Base-by-base conservation (phyloP, 306 rosid species). In the Begonia masoniana region DNA sequence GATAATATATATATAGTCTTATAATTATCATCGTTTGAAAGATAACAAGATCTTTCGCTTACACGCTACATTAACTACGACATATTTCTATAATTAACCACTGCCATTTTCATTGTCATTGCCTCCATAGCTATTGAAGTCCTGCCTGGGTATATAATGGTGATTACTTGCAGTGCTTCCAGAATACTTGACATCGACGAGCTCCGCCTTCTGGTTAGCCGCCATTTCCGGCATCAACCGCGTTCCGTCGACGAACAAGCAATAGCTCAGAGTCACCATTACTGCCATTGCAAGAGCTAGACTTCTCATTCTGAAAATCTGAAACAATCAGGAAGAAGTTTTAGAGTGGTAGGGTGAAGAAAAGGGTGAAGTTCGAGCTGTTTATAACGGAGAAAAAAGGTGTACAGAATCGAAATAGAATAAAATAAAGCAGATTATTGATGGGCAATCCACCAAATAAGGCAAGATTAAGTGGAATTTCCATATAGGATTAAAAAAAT, bases 101-200 rank as follows among this genome's bases (percentile, higher is more conserved):
- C 17, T 39, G 5, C 21, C 21, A 31, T 31, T 31, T 0, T 14
- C 43, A 4, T 23, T 23, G 8, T n/a, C 24, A 45, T 46, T 55
- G 13, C 64, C 63, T 15, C 45, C 36, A 10, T 13, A 13, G 47
- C 46, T 43, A 55, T 62, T 52, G 15, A 39, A 68, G 17, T 69
- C 57, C 15, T 61, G 42, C 49, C 66, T 39, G 11, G 69, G 79
- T 15, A 69, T 61, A 24, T 57, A 39, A 56, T 61, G 72, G 46
- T 69, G 79, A 45, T 62, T 61, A 21, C 50, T 62, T 41, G 48
- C 65, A 39, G 36, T 47, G 43, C 26, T 46, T 51, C 59, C 54
- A 41, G 65, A 41, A 21, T 51, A 19, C 26, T 46, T 41, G 13
- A 47, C 47, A 54, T 49, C 46, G 11, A 57, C 52, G 36, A 36